Evolutionary conservation across 2,329 filamentous ascomycete species (phyloP), one percentile per base, ranked within the genome.

Genomic region (Lachnum nothofagi): DNA sequence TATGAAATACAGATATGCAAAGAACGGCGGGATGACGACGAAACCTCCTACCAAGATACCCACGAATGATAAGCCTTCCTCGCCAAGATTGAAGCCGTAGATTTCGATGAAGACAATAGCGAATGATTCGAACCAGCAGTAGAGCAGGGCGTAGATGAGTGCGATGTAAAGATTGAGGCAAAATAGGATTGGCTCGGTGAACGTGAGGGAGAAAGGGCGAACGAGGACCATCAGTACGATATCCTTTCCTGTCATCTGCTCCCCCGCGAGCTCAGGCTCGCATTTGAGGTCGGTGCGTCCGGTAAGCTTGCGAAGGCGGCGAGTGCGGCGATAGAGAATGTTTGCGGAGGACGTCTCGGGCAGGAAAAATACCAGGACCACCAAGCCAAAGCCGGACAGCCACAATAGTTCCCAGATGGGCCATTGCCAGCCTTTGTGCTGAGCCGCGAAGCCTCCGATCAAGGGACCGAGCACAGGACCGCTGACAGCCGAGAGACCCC

Each of bases 71-170:
- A 85, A 70, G 12, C 80, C 79, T 52, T 77, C 67, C 50, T 78
- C 60, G 20, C 79, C 79, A 2, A 78, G 65, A 52, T 72, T 76
- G 74, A 86, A 83, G 59, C 67, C 63, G 64, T 86, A 85, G 57
- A 76, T 68, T 23, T 70, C 71, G 2, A 72, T 70, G 63, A 82
- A 86, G 49, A 85, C 79, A 14, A 83, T 70, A 6, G 51, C 46
- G 64, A 85, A 85, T 12, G 76, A 76, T 60, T 85, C 81, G 60
- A 85, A 85, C 68, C 75, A 85, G 42, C 73, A 73, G 59, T 79
- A 80, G 65, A 79, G 78, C 59, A 79, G 78, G 42, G 72, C 78
- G 63, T 83, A 85, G 56, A 79, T 74, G 53, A 85, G 73, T 42
- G 74, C 75, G 5, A 75, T 78, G 65, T 85, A 85, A 31, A 82